phyloP scores from a whole-genome alignment of 257 asterid species.

The Fraxinus quadrangulata region DNA sequence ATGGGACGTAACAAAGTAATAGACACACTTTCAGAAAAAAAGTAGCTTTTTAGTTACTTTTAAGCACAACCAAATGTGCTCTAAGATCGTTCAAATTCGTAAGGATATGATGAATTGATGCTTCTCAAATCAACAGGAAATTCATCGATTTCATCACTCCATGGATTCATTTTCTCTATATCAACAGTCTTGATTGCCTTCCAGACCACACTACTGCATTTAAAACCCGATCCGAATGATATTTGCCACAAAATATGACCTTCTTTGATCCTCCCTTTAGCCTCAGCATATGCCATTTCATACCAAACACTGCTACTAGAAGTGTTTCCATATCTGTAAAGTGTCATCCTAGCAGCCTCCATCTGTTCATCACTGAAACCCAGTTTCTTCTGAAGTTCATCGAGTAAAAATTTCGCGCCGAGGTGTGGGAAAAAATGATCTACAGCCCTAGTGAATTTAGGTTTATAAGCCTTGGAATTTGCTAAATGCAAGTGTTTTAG shows the following conservation, averaged over 20 bases:
- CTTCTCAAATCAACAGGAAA: neutral
- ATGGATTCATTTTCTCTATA: constrained; percentile 20
- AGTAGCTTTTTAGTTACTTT: neutral
- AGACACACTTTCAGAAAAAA: too few species aligned
- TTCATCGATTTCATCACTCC: constrained; percentile 18
- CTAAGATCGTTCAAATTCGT: neutral
- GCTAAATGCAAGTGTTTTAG: neutral
- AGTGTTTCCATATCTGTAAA: constrained; percentile 5
- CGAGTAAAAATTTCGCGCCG: constrained; percentile 8
- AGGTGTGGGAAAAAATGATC: constrained; percentile 9
- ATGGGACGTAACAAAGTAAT: too few species aligned
- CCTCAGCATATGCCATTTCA: constrained; percentile 20
- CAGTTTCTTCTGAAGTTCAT: constrained; percentile 10
- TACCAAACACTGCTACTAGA: constrained; percentile 20
- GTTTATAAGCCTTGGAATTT: neutral
- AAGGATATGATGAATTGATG: neutral
- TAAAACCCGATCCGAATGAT: constrained; percentile 28
- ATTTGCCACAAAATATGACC: constrained; percentile 25
- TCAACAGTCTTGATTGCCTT: constrained; percentile 16
- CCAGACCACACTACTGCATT: constrained; percentile 28
- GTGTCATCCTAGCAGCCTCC: constrained; percentile 16
- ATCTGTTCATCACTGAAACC: constrained; percentile 11
- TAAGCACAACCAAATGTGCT: neutral
- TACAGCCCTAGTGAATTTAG: neutral
- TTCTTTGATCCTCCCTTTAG: constrained; percentile 20